phyloP scores from a whole-genome alignment of 2,329 filamentous ascomycete genomes.

The Aspergillus viridinutans region DNA sequence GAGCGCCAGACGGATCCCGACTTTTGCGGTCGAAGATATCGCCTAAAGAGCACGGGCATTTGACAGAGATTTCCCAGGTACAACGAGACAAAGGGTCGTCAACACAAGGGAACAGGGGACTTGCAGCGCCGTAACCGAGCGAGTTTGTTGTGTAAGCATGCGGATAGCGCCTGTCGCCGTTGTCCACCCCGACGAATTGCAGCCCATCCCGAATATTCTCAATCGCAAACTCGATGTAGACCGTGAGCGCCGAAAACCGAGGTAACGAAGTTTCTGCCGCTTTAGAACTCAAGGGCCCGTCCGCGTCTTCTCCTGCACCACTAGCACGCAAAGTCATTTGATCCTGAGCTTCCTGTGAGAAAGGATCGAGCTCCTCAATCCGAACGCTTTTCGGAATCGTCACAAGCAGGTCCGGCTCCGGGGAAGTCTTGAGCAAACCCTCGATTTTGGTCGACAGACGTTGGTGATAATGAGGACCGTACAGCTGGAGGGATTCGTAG shows the following conservation, averaged over 20 bases:
- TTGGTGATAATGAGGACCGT: conserved; percentile 69
- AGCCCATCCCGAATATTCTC: conserved; percentile 76
- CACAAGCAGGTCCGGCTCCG: conserved; percentile 56
- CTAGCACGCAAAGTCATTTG: conserved; percentile 41
- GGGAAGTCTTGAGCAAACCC: conserved; percentile 49
- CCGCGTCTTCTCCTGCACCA: conserved; percentile 34
- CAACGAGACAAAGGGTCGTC: conserved; percentile 79
- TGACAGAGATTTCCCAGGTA: conserved; percentile 84
- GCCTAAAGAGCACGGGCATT: conserved; percentile 78
- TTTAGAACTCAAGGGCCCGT: conserved; percentile 32
- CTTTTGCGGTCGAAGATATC: conserved; percentile 56
- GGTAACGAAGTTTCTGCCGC: conserved; percentile 37
- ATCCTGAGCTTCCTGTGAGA: conserved; percentile 47
- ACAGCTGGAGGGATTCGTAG: conserved; percentile 47
- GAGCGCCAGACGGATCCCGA: conserved; percentile 18
- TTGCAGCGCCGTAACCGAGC: conserved; percentile 71
- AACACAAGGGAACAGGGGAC: conserved; percentile 87
- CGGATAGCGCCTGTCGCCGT: conserved; percentile 76
- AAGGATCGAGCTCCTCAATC: conserved; percentile 58
- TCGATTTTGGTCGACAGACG: conserved; percentile 66
- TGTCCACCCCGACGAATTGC: conserved; percentile 83
- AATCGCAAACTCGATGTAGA: conserved; percentile 73
- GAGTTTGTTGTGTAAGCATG: conserved; percentile 88
- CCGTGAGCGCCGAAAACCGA: conserved; percentile 56
- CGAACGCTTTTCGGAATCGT: conserved; percentile 57